phyloP scores from a whole-genome alignment of 108 stramenopile species.

The Schizochytrium sp. region DNA sequence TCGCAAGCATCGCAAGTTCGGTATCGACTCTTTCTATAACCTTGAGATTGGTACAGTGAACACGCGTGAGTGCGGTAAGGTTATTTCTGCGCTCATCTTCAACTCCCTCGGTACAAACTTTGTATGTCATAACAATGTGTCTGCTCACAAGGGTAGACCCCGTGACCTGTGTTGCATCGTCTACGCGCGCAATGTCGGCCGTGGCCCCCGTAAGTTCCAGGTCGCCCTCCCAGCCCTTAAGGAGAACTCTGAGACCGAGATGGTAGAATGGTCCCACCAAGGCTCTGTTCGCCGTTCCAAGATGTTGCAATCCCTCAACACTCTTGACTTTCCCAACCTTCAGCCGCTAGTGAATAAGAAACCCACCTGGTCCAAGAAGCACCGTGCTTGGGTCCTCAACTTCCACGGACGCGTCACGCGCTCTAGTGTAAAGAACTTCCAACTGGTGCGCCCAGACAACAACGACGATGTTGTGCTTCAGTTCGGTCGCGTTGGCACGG shows the following conservation, averaged over 20 bases:
- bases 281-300: slow-evolving; percentile 39
- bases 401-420: slow-evolving; percentile 77
- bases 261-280: slow-evolving; percentile 54
- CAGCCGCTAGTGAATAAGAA: slow-evolving; percentile 56
- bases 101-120: slow-evolving; percentile 86
- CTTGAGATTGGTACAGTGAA: slow-evolving; percentile 62
- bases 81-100: slow-evolving; percentile 83
- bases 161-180: slow-evolving; percentile 82
- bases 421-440: slow-evolving; percentile 81
- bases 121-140: slow-evolving; percentile 64
- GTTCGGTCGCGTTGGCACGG: slow-evolving; percentile 79
- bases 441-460: slow-evolving; percentile 67
- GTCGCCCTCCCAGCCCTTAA: slow-evolving; percentile 73
- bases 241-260: slow-evolving; percentile 40
- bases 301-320: slow-evolving; percentile 38
- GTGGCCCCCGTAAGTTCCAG: slow-evolving; percentile 90
- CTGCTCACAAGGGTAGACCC: slow-evolving; percentile 68
- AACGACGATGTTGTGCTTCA: slow-evolving; percentile 71
- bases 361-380: slow-evolving; percentile 22
- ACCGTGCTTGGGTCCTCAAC: slow-evolving; percentile 72
- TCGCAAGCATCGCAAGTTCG: slow-evolving; percentile 83
- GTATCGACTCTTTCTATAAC: slow-evolving; percentile 41
- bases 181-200: slow-evolving; percentile 80
- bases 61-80: slow-evolving; percentile 86
- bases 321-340: slow-evolving; percentile 42